Evolutionary conservation across 164 flowering plant species (phyloP).

Genomic region (Kingdonia uniflora): DNA sequence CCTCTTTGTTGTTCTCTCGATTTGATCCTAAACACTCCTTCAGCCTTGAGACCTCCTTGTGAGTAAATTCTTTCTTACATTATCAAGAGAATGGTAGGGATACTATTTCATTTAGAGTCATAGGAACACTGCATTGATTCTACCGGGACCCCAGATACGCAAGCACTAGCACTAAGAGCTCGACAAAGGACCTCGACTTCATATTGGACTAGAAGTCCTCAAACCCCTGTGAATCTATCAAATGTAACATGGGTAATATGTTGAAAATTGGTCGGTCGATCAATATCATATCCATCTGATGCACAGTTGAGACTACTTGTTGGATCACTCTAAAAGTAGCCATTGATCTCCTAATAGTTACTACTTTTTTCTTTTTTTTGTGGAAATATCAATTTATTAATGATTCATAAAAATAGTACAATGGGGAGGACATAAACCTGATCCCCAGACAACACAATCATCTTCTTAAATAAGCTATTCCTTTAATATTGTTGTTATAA

Average conservation of each 20-base stretch:
- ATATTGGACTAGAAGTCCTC: slow-evolving; percentile 89
- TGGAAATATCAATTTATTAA: too few relatives aligned
- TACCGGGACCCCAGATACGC: slow-evolving; percentile 90
- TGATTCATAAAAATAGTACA: too few relatives aligned
- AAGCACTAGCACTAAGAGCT: slow-evolving; percentile 92
- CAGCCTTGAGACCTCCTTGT: slow-evolving; percentile 90
- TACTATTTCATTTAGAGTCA: slow-evolving; percentile 77
- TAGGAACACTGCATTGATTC: slow-evolving; percentile 91
- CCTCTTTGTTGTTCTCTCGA: slow-evolving; percentile 91
- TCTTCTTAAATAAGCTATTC: too few relatives aligned
- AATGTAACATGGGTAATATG: slow-evolving; percentile 93
- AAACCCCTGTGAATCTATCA: slow-evolving; percentile 85
- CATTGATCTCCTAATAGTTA: slow-evolving; percentile 82
- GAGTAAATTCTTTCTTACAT: slow-evolving; percentile 83
- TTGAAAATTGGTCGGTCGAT: slow-evolving; percentile 86
- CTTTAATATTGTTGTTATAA: too few relatives aligned
- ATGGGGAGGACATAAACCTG: too few relatives aligned
- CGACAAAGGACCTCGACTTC: slow-evolving; percentile 68
- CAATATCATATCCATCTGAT: slow-evolving; percentile 79
- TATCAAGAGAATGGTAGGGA: slow-evolving; percentile 78
- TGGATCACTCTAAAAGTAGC: slow-evolving; percentile 67
- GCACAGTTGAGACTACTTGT: slow-evolving; percentile 34
- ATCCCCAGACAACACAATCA: too few relatives aligned
- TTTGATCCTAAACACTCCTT: slow-evolving; percentile 93
- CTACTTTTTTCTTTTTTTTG: too few relatives aligned